These are phyloP conservation scores for Ustanciosporium gigantosporum DNA, from an alignment of 1,284 basidiomycete genomes.

Conservation along the genomic window DNA sequence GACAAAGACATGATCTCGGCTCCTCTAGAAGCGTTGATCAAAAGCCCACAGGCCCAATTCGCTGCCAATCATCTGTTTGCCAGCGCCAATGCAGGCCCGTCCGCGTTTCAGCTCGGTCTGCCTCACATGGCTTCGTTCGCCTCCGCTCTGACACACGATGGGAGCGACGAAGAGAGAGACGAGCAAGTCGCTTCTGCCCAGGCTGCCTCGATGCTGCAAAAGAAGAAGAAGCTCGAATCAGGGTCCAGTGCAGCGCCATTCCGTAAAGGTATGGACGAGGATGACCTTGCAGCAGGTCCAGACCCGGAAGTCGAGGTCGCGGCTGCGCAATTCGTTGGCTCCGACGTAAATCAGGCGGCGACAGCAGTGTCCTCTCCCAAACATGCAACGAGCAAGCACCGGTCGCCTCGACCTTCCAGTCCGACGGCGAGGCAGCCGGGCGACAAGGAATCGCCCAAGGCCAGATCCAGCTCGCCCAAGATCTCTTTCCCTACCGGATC, in stretches of 20 bases:
- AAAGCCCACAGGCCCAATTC: constrained; percentile 50
- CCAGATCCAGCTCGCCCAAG: constrained; percentile 1
- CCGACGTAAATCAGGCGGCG: neutral
- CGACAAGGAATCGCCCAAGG: neutral
- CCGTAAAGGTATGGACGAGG: constrained; percentile 47
- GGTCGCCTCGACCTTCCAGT: neutral
- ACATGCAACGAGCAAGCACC: neutral
- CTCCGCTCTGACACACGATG: neutral
- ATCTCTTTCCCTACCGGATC: constrained; percentile 29
- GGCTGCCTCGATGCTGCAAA: no score
- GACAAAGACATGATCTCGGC: constrained; percentile 60
- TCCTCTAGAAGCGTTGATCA: constrained; percentile 57
- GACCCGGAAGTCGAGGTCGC: constrained; percentile 29
- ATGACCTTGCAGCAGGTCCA: constrained; percentile 23
- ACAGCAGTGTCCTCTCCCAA: neutral
- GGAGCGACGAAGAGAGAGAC: neutral
- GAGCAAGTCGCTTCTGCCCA: neutral
- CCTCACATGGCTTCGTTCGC: constrained; percentile 5
- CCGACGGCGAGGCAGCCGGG: neutral
- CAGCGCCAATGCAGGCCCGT: constrained; percentile 26
- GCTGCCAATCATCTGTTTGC: constrained; percentile 53
- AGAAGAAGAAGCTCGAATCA: constrained; percentile 9
- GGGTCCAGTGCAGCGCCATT: constrained; percentile 41
- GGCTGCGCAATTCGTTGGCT: constrained; percentile 5
- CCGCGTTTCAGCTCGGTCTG: constrained; percentile 12